Percentiles rank a stretch among this genome's conserved stretches.
phyloP scores from a whole-genome alignment of 305 asterid species.

The Galium porrigens region DNA sequence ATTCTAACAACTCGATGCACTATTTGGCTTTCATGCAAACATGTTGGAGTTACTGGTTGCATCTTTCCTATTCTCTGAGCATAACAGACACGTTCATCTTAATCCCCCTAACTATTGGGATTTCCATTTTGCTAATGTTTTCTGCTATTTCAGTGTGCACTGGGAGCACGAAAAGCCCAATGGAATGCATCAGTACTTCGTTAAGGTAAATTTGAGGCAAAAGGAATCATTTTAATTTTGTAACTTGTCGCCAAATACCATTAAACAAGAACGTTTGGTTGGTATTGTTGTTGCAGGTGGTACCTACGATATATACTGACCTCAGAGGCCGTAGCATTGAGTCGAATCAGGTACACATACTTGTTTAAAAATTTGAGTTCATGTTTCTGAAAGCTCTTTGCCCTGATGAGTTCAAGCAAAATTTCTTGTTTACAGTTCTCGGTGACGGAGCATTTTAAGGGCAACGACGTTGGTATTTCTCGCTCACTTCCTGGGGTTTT shows the following conservation, averaged over 20 bases:
- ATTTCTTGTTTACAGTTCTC: constrained; percentile 54
- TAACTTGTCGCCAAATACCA: not conserved
- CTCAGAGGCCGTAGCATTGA: constrained; percentile 56
- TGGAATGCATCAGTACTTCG: constrained; percentile 76
- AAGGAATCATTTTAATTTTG: not conserved
- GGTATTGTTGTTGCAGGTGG: constrained; percentile 48
- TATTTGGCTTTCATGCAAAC: not conserved
- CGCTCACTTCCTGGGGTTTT: constrained; percentile 69
- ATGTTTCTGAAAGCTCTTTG: not conserved
- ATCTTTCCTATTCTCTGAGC: not conserved
- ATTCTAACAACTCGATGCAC: not conserved
- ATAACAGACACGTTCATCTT: not conserved
- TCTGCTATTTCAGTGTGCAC: constrained; percentile 38
- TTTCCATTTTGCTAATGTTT: not conserved
- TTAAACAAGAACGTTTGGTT: constrained; percentile 11
- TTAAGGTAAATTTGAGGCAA: constrained; percentile 37
- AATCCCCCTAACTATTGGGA: not conserved
- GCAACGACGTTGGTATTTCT: constrained; percentile 41
- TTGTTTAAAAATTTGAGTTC: constrained; percentile 12
- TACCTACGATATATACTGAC: constrained; percentile 67
- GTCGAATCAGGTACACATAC: constrained; percentile 66
- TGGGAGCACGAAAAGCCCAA: constrained; percentile 48
- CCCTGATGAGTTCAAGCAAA: constrained; percentile 11
- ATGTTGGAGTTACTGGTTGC: not conserved
- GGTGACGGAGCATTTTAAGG: constrained; percentile 81